A percentile compares a stretch with the other conserved stretches of the same genome.
phyloP scores from a whole-genome alignment of 495 filamentous ascomycete species.

The Hypoxylon lienhwacheense region DNA sequence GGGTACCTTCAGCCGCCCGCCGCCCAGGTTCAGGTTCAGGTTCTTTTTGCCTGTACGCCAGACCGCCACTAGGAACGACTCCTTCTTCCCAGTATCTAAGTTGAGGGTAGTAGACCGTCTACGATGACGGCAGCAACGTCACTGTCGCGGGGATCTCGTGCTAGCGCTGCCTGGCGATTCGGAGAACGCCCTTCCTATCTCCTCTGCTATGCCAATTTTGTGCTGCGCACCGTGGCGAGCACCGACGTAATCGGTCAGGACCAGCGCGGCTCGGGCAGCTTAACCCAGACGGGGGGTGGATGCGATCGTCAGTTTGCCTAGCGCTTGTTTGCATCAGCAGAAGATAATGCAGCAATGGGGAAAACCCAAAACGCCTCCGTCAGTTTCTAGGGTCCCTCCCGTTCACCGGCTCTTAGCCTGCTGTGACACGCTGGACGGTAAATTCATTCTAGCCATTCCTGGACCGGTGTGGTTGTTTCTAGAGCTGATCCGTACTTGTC shows the following conservation, averaged over 20 bases:
- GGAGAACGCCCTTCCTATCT: slow-evolving; percentile 9
- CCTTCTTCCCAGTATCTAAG: slow-evolving; percentile 10
- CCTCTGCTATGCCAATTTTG: too few relatives aligned
- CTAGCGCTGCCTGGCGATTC: too few relatives aligned
- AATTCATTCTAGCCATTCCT: slow-evolving; percentile 9
- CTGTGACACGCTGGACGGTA: slow-evolving; percentile 16
- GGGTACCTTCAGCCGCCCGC: slow-evolving; percentile 16
- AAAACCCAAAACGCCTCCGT: not conserved
- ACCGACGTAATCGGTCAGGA: slow-evolving; percentile 14
- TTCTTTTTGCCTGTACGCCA: too few relatives aligned
- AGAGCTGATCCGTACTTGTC: not conserved
- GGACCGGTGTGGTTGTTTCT: slow-evolving; percentile 22
- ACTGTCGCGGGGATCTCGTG: too few relatives aligned
- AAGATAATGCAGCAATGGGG: not conserved
- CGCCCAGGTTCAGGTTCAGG: not conserved
- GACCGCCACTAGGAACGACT: slow-evolving; percentile 18
- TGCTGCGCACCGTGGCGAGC: slow-evolving; percentile 9
- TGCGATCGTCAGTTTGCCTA: slow-evolving; percentile 21
- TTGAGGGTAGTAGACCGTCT: not conserved
- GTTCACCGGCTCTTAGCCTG: slow-evolving; percentile 20
- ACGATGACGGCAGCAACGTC: slow-evolving; percentile 6
- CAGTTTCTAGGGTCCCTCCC: not conserved
- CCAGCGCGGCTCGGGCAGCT: slow-evolving; percentile 8
- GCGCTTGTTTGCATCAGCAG: slow-evolving; percentile 18
- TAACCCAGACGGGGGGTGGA: not conserved